phyloP scores from a whole-genome alignment of 2,329 filamentous ascomycete species.

The Amylocarpus encephaloides region DNA sequence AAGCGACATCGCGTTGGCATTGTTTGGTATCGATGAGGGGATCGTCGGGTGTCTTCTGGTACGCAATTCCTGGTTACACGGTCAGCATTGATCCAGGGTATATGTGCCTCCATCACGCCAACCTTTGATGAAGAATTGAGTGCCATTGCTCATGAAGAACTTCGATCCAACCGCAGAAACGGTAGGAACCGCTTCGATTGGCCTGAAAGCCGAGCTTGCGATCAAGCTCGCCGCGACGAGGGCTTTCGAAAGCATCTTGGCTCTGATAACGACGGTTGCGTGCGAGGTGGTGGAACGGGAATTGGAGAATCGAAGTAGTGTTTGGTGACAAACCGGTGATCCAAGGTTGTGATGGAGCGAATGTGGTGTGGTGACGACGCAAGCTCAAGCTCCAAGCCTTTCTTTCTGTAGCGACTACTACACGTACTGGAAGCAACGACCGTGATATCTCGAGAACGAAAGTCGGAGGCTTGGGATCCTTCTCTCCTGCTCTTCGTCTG shows the following conservation, averaged over 20 bases:
- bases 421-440: conserved; percentile 5
- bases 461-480: neutral
- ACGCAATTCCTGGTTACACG: conserved; percentile 58
- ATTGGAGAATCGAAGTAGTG: neutral
- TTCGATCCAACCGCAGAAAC: conserved; percentile 64
- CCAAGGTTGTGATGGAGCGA: neutral
- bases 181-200: conserved; percentile 35
- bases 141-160: conserved; percentile 75
- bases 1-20: conserved; percentile 65
- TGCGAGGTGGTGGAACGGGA: neutral
- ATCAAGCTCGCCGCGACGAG: conserved; percentile 21
- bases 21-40: conserved; percentile 71
- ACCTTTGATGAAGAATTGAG: conserved; percentile 84
- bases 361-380: neutral
- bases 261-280: neutral
- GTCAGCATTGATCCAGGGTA: conserved; percentile 10
- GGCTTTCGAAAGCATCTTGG: conserved; percentile 23
- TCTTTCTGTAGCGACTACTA: conserved; percentile 4
- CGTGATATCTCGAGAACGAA: neutral
- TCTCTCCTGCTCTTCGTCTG: neutral
- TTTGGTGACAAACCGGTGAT: neutral
- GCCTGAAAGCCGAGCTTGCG: conserved; percentile 22
- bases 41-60: conserved; percentile 59
- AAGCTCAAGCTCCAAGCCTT: neutral
- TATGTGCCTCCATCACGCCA: conserved; percentile 14